Conservation (phyloP, 768 basidiomycete genomes). For the Hirschioporus abietinus region DNA sequence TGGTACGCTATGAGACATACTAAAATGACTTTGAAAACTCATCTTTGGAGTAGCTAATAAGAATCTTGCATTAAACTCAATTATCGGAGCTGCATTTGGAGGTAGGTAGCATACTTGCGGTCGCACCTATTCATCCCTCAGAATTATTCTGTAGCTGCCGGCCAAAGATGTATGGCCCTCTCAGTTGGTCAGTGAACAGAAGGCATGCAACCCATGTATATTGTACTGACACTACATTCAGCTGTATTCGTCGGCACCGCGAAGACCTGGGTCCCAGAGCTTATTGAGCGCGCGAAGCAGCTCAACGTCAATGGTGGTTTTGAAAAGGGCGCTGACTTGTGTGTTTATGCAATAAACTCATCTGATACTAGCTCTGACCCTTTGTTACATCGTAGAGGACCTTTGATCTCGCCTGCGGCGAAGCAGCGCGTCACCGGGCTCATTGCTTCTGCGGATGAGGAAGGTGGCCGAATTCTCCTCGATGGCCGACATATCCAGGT, state of each 20-base stretch:
- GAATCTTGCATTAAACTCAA: constrained; percentile 86
- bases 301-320: constrained; percentile 90
- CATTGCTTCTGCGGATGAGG: constrained; percentile 40
- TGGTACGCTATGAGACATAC: constrained; percentile 7
- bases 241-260: constrained; percentile 80
- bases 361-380: not conserved
- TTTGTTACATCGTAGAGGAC: constrained; percentile 32
- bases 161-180: constrained; percentile 96
- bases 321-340: constrained; percentile 76
- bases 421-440: constrained; percentile 71
- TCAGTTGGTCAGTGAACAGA: constrained; percentile 44
- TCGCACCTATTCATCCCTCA: not conserved
- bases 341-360: not conserved
- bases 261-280: constrained; percentile 73
- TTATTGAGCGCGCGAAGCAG: constrained; percentile 73
- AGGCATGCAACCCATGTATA: not conserved
- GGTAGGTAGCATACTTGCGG: not conserved
- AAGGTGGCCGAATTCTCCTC: constrained; percentile 83
- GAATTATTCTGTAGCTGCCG: constrained; percentile 52
- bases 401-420: constrained; percentile 77
- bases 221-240: constrained; percentile 17
- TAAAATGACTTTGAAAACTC: not conserved
- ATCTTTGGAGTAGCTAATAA: constrained; percentile 56
- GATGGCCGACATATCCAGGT: constrained; percentile 76
- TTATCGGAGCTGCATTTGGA: constrained; percentile 91